Evolutionary conservation across 495 filamentous ascomycete species (phyloP).

Genomic region (Cryomyces minteri): DNA sequence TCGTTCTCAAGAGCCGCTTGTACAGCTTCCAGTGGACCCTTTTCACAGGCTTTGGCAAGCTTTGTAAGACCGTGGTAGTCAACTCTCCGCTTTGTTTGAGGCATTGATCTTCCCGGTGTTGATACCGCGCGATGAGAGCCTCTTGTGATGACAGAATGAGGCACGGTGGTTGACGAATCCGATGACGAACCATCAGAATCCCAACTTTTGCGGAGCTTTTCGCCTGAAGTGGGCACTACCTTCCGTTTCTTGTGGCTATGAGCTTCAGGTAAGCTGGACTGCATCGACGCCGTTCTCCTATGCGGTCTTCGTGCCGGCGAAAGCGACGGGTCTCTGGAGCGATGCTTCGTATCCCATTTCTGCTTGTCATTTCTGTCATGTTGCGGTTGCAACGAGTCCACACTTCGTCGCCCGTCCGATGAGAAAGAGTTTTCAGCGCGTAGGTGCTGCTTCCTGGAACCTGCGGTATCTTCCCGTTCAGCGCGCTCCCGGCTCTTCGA

Average conservation of each 20-base stretch:
- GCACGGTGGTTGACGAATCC: slow-evolving; percentile 6
- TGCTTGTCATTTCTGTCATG: neutral
- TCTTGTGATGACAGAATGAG: slow-evolving; percentile 5
- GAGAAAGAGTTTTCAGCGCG: no score
- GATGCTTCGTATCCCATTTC: neutral
- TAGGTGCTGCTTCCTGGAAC: no score
- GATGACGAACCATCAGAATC: slow-evolving; percentile 8
- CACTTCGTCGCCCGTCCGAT: no score
- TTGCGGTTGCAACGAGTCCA: no score
- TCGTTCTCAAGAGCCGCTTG: slow-evolving; percentile 51
- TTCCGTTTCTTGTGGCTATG: slow-evolving; percentile 3
- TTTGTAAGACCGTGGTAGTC: slow-evolving; percentile 74
- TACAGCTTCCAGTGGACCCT: slow-evolving; percentile 52
- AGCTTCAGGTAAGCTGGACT: slow-evolving; percentile 4
- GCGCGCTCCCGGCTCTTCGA: no score
- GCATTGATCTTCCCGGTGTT: slow-evolving; percentile 5
- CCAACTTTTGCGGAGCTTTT: neutral
- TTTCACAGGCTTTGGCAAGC: slow-evolving; percentile 66
- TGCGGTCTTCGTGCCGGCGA: slow-evolving; percentile 6
- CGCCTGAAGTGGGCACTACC: neutral
- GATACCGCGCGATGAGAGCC: slow-evolving; percentile 7
- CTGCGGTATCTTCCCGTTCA: no score
- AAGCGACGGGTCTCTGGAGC: slow-evolving; percentile 5
- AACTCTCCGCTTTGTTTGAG: slow-evolving; percentile 51
- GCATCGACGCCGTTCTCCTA: slow-evolving; percentile 8